Evolutionary conservation across 768 basidiomycete genomes (phyloP).

Genomic region (Suillus placidus): DNA sequence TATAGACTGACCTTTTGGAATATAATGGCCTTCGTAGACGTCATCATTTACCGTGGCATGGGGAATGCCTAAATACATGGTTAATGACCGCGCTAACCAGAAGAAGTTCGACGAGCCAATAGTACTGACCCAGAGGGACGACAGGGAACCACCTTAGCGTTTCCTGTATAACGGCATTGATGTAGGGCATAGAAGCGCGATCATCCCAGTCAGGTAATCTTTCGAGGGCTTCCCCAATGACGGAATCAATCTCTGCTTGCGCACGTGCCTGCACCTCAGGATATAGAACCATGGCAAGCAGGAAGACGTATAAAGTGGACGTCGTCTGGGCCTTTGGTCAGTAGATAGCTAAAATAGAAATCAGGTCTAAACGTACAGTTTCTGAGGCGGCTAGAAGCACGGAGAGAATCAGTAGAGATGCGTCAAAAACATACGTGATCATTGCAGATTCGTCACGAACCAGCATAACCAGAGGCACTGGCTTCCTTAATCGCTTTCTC

Average conservation of each 20-base stretch:
- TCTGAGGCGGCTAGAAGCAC: slow-evolving; percentile 24
- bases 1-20: slow-evolving; percentile 39
- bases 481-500: slow-evolving; percentile 28
- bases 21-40: slow-evolving; percentile 47
- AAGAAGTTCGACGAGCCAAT: no score
- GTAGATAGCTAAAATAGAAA: neutral
- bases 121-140: slow-evolving; percentile 16
- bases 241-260: slow-evolving; percentile 22
- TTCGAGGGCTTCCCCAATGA: slow-evolving; percentile 20
- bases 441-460: slow-evolving; percentile 11
- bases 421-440: slow-evolving; percentile 14
- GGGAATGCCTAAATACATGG: slow-evolving; percentile 27
- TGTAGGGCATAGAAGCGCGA: slow-evolving; percentile 22
- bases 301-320: slow-evolving; percentile 23
- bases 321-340: slow-evolving; percentile 15
- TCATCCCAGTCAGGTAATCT: slow-evolving; percentile 27
- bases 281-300: slow-evolving; percentile 29
- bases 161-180: slow-evolving; percentile 26
- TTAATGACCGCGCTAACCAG: neutral
- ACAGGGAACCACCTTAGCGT: slow-evolving; percentile 29
- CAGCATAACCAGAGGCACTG: slow-evolving; percentile 23
- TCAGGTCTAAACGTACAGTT: slow-evolving; percentile 17
- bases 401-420: neutral
- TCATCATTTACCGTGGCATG: slow-evolving; percentile 42
- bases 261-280: slow-evolving; percentile 27